Conservation (phyloP, 768 basidiomycete genomes). For the Neoboletus magnificus region DNA sequence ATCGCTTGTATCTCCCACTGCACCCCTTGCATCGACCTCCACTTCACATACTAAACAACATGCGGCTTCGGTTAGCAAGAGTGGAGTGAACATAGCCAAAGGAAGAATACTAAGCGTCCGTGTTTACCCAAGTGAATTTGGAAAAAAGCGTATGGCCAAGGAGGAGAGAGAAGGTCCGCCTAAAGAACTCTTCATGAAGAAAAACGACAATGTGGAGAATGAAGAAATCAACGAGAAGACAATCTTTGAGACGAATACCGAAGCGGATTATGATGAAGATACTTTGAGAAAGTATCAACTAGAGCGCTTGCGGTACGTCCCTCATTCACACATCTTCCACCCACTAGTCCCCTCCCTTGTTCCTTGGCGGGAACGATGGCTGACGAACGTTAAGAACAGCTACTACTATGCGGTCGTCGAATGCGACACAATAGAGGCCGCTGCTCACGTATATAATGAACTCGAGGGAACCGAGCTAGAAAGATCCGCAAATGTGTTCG, state of each 20-base stretch:
- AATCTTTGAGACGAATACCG: constrained; percentile 63
- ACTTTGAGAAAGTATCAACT: constrained; percentile 89
- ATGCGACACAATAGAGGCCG: constrained; percentile 75
- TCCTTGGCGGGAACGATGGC: background rate
- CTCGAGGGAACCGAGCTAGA: constrained; percentile 95
- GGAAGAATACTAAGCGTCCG: constrained; percentile 75
- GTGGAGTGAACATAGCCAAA: constrained; percentile 35
- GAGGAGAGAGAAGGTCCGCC: constrained; percentile 94
- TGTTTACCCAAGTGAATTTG: constrained; percentile 93
- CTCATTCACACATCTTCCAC: background rate
- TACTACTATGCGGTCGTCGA: constrained; percentile 96
- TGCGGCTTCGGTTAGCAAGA: constrained; percentile 6
- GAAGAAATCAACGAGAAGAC: constrained; percentile 64
- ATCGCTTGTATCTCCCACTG: constrained; percentile 69
- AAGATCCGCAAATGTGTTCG: constrained; percentile 93
- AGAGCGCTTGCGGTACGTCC: constrained; percentile 78
- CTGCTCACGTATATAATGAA: constrained; percentile 77
- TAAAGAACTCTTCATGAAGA: constrained; percentile 70
- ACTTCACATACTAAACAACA: constrained; percentile 18
- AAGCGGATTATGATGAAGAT: constrained; percentile 83
- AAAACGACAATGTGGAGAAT: constrained; percentile 32
- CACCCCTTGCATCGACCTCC: constrained; percentile 38
- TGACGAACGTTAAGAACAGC: constrained; percentile 40
- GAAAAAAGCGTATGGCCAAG: constrained; percentile 76
- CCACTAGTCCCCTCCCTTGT: background rate